Evolutionary conservation across 2,329 filamentous ascomycete genomes (phyloP).

Genomic region (Calycina herbarum): DNA sequence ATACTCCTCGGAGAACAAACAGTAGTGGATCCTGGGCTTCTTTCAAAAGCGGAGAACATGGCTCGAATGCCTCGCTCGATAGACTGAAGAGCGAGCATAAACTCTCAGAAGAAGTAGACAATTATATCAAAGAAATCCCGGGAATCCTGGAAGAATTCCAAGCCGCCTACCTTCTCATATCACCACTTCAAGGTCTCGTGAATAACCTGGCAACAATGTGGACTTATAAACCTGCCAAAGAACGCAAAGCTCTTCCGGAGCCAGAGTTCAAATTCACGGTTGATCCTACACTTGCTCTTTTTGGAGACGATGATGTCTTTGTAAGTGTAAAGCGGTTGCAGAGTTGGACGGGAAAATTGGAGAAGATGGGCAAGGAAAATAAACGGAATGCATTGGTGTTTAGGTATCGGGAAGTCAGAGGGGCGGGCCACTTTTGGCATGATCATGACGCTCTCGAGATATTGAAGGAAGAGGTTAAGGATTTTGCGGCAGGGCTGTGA

Average conservation of each 20-base stretch:
- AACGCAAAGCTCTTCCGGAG: constrained; percentile 34
- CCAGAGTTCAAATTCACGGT: constrained; percentile 55
- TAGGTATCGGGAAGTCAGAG: constrained; percentile 44
- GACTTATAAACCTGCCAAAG: constrained; percentile 23
- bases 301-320: constrained; percentile 75
- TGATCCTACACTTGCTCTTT: constrained; percentile 67
- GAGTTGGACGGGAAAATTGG: constrained; percentile 62
- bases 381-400: constrained; percentile 34
- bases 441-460: constrained; percentile 25
- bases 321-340: constrained; percentile 64
- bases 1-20: constrained; percentile 34
- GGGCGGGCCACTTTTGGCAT: constrained; percentile 55
- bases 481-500: constrained; percentile 20
- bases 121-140: constrained; percentile 17
- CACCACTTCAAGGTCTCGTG: constrained; percentile 62
- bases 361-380: constrained; percentile 20
- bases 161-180: constrained; percentile 64
- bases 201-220: constrained; percentile 61
- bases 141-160: constrained; percentile 32
- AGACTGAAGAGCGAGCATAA: not conserved
- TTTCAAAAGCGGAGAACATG: constrained; percentile 35
- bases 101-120: not conserved
- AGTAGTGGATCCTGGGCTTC: constrained; percentile 25
- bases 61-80: constrained; percentile 20
- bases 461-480: constrained; percentile 27